These are phyloP conservation scores for Acanthochlamys bracteata DNA, from an alignment of 106 monocot genomes.

Conservation along the genomic window DNA sequence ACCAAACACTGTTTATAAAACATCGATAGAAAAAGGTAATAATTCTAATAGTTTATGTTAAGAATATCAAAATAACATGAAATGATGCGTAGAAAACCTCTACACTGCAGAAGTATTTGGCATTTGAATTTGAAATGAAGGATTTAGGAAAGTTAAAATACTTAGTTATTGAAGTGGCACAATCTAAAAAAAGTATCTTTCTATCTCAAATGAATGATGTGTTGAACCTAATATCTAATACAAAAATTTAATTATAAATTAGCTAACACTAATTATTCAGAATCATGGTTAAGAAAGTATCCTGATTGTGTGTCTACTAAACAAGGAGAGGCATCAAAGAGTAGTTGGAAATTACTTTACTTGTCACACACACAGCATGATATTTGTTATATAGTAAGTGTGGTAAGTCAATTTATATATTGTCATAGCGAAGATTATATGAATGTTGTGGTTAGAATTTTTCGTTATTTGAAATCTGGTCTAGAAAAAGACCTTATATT, in stretches of 20 bases:
- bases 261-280: neutral
- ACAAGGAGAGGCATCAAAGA: neutral
- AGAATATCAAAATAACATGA: constrained; percentile 7
- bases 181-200: neutral
- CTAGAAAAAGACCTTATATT: neutral
- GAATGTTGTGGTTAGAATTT: neutral
- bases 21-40: neutral
- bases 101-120: neutral
- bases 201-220: constrained; percentile 3
- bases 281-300: neutral
- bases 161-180: constrained; percentile 5
- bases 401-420: neutral
- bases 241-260: neutral
- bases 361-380: neutral
- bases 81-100: neutral
- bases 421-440: neutral
- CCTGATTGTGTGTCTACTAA: neutral
- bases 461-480: neutral
- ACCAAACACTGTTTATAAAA: constrained; percentile 11
- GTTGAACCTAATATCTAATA: neutral
- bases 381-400: neutral
- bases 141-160: neutral
- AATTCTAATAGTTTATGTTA: constrained; percentile 13
- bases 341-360: neutral
- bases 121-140: neutral